phyloP scores from a whole-genome alignment of 2,329 filamentous ascomycete species.

The Stachybotrys echinatus region DNA sequence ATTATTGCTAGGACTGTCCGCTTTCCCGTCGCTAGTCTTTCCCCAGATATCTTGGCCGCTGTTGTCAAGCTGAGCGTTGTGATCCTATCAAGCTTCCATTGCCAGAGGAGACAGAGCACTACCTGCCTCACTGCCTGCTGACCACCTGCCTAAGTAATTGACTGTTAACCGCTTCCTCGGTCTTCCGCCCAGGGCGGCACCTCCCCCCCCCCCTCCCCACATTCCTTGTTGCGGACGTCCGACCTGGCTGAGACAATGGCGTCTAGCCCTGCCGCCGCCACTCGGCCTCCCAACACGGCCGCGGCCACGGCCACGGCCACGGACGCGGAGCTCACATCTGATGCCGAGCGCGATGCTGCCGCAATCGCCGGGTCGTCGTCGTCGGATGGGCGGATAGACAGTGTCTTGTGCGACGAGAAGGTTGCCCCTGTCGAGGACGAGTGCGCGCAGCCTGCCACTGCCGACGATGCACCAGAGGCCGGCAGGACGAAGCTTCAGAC shows the following conservation, averaged over 20 bases:
- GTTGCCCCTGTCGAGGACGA: not conserved
- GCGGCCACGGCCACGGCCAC: not conserved
- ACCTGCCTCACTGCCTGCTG: not conserved
- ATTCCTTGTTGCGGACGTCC: too few relatives aligned
- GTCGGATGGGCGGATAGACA: not conserved
- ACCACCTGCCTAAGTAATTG: not conserved
- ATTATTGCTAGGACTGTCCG: not conserved
- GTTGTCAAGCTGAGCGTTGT: too few relatives aligned
- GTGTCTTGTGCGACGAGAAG: not conserved
- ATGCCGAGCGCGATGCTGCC: not conserved
- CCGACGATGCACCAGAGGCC: slow-evolving; percentile 23
- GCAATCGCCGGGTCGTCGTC: not conserved
- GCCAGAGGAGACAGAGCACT: not conserved
- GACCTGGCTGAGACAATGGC: not conserved
- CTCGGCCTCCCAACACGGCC: not conserved
- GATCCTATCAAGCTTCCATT: not conserved
- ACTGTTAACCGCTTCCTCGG: too few relatives aligned
- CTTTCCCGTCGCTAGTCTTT: not conserved
- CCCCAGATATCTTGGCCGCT: too few relatives aligned
- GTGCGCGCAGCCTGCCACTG: not conserved
- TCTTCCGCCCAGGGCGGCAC: too few relatives aligned
- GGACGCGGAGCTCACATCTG: not conserved
- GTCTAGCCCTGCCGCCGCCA: not conserved
- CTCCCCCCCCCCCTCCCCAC: too few relatives aligned
- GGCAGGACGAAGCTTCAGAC: slow-evolving; percentile 31